Percentiles rank a stretch among this genome's conserved stretches.
These are phyloP conservation scores for Ophiocordyceps australis DNA, from an alignment of 2,329 filamentous ascomycete genomes.

Conservation along the genomic window DNA sequence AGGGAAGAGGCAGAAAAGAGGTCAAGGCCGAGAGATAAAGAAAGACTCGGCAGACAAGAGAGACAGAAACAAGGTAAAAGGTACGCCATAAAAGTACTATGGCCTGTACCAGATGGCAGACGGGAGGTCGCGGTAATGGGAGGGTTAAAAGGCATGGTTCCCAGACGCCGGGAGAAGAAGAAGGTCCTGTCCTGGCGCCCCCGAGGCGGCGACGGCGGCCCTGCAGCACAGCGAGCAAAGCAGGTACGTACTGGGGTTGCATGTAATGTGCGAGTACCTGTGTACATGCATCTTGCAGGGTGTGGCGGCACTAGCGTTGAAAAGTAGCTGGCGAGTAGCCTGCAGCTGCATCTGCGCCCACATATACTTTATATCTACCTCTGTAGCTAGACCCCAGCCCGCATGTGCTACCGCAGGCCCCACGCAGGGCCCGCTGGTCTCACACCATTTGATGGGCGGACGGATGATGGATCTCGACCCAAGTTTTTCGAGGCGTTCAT, in stretches of 20 bases:
- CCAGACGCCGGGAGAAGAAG: conserved; percentile 17
- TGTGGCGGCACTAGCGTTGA: conserved; percentile 14
- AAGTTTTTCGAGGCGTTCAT: conserved; percentile 14
- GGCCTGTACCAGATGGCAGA: too few relatives aligned
- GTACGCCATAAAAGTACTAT: too few relatives aligned
- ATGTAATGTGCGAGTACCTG: too few relatives aligned
- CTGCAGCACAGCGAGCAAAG: conserved; percentile 14
- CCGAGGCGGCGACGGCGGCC: conserved; percentile 17
- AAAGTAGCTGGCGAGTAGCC: conserved; percentile 10
- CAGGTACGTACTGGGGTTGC: too few relatives aligned
- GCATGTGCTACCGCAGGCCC: conserved; percentile 15
- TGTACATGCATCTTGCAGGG: conserved; percentile 10
- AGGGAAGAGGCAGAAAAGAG: neutral
- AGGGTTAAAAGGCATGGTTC: conserved; percentile 16
- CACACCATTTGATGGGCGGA: conserved; percentile 19
- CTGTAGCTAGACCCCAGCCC: conserved; percentile 10
- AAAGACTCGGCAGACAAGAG: neutral
- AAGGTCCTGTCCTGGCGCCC: conserved; percentile 19
- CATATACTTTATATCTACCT: conserved; percentile 14
- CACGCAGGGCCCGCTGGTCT: conserved; percentile 18
- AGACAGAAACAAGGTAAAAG: too few relatives aligned
- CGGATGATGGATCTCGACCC: conserved; percentile 19
- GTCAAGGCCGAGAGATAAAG: conserved; percentile 4
- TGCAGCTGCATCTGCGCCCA: conserved; percentile 1
- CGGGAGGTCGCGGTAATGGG: too few relatives aligned